Conservation (phyloP, 768 basidiomycete genomes). For the Trametes meyenii region DNA sequence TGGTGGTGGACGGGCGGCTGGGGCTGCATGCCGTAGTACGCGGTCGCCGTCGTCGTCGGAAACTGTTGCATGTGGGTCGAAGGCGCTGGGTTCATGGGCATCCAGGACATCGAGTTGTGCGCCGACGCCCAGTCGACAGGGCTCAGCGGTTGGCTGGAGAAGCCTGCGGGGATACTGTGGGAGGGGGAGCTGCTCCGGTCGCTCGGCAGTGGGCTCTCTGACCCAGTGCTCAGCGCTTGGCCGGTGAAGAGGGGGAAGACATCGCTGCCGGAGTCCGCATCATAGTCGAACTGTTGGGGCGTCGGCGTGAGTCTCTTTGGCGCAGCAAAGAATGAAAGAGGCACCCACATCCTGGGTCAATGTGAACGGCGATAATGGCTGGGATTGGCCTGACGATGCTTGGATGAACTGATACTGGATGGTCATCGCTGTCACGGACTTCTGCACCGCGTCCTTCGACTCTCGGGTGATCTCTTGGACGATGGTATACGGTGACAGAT, state of each 20-base stretch:
- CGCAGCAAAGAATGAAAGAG: not conserved
- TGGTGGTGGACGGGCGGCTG: not conserved
- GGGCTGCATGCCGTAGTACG: slow-evolving; percentile 8
- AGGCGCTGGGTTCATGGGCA: not conserved
- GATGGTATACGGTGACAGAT: slow-evolving; percentile 68
- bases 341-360: slow-evolving; percentile 10
- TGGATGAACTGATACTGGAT: slow-evolving; percentile 20
- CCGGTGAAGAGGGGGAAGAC: slow-evolving; percentile 3
- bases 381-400: slow-evolving; percentile 3
- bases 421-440: slow-evolving; percentile 4
- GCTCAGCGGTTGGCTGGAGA: slow-evolving; percentile 19
- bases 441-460: slow-evolving; percentile 1
- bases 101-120: not conserved
- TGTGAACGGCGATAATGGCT: slow-evolving; percentile 18
- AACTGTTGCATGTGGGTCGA: not conserved
- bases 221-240: slow-evolving; percentile 18
- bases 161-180: slow-evolving; percentile 14
- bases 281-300: slow-evolving; percentile 12
- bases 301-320: not conserved
- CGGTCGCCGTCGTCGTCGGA: not conserved
- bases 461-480: slow-evolving; percentile 55
- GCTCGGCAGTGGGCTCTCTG: slow-evolving; percentile 17
- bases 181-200: slow-evolving; percentile 25
- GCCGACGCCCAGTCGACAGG: slow-evolving; percentile 10
- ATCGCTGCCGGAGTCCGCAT: slow-evolving; percentile 15